Conservation (phyloP, 371 early-diverging fungal species). For the Lichtheimia ornata region DNA sequence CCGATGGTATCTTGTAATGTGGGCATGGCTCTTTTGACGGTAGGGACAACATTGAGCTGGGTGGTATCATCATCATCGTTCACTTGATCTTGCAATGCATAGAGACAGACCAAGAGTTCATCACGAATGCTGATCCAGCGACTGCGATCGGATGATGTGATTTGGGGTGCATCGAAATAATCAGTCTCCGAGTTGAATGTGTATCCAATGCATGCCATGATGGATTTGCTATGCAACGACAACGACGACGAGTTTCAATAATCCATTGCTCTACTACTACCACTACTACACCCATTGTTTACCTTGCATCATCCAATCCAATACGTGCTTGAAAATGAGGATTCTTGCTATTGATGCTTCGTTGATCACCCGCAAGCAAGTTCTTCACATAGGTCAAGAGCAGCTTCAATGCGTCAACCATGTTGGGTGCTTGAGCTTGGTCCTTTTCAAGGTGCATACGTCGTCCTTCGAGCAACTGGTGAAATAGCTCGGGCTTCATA, state of each 20-base stretch:
- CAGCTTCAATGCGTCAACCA: slow-evolving; percentile 26
- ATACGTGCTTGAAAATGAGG: slow-evolving; percentile 27
- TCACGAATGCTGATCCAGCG: slow-evolving; percentile 23
- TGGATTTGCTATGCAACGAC: slow-evolving; percentile 25
- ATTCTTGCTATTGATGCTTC: slow-evolving; percentile 39
- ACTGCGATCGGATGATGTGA: slow-evolving; percentile 1
- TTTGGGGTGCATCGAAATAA: slow-evolving; percentile 38
- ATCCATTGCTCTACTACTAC: background rate
- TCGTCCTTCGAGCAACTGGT: background rate
- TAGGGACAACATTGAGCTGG: background rate
- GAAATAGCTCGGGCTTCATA: background rate
- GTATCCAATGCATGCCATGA: slow-evolving; percentile 40
- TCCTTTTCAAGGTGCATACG: background rate
- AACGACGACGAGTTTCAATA: background rate
- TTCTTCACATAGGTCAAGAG: slow-evolving; percentile 32
- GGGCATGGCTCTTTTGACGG: background rate
- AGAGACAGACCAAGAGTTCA: slow-evolving; percentile 26
- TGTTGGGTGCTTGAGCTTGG: slow-evolving; percentile 15
- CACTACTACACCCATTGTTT: background rate
- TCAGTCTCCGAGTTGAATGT: slow-evolving; percentile 21
- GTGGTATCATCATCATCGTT: background rate
- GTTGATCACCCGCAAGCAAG: slow-evolving; percentile 23
- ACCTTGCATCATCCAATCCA: slow-evolving; percentile 43
- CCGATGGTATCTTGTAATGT: background rate
- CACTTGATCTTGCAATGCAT: slow-evolving; percentile 14